Percentiles rank a stretch among this genome's conserved stretches.
phyloP scores from a whole-genome alignment of 192 early-diverging fungal species.

The Gonapodya sp. region DNA sequence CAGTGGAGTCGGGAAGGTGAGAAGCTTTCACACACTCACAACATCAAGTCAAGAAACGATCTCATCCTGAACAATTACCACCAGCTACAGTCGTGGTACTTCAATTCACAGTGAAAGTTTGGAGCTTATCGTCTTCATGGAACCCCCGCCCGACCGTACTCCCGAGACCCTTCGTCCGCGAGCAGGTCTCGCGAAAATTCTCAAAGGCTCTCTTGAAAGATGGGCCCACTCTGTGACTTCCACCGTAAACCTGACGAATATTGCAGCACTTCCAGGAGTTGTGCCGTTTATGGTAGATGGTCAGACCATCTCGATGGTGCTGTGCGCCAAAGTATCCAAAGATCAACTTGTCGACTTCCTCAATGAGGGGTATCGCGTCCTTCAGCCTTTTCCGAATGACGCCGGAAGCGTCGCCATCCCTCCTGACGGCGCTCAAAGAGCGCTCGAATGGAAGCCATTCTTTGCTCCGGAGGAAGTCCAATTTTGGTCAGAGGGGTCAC shows the following conservation, averaged over 20 bases:
- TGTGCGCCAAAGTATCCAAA: background rate
- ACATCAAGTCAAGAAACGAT: background rate
- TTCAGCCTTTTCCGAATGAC: background rate
- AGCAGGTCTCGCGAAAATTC: background rate
- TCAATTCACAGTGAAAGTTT: background rate
- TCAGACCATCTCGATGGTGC: background rate
- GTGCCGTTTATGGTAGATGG: background rate
- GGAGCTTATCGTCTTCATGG: background rate
- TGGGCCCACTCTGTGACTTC: background rate
- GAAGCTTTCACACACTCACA: background rate
- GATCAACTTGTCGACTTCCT: background rate
- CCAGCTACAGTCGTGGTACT: background rate
- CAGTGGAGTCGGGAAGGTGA: background rate
- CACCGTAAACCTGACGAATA: background rate
- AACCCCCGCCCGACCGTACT: background rate
- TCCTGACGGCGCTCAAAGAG: background rate
- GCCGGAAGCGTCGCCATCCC: background rate
- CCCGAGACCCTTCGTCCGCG: background rate
- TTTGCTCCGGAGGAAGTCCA: background rate
- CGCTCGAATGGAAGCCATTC: background rate
- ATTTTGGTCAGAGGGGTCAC: background rate
- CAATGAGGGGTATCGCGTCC: background rate
- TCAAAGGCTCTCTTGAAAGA: background rate
- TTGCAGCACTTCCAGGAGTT: background rate
- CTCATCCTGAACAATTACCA: background rate